A percentile compares a stretch with the other conserved stretches of the same genome.
Evolutionary conservation across 371 early-diverging fungal species (phyloP).

Genomic region (Mortierella sp.): DNA sequence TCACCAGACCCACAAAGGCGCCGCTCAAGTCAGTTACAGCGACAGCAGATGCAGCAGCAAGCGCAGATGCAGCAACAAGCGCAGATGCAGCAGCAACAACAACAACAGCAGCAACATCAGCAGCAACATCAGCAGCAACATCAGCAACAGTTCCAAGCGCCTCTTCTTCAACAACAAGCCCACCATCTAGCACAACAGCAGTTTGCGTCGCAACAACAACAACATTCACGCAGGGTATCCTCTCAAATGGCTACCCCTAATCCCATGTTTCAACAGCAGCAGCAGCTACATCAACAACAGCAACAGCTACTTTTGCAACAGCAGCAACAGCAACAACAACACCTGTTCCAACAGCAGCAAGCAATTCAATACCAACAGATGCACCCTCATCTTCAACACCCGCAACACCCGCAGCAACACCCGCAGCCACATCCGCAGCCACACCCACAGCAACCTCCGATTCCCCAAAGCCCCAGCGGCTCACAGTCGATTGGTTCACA

Average conservation of each 20-base stretch:
- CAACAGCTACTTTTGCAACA: slow-evolving; percentile 34
- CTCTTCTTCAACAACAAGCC: slow-evolving; percentile 7
- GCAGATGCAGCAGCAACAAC: slow-evolving; percentile 4
- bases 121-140: slow-evolving; percentile 11
- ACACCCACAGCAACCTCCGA: slow-evolving; percentile 21
- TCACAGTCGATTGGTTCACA: slow-evolving; percentile 43
- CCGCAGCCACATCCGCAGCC: slow-evolving; percentile 42
- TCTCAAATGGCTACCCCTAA: slow-evolving; percentile 36
- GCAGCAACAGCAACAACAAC: slow-evolving; percentile 41
- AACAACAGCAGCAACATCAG: slow-evolving; percentile 10
- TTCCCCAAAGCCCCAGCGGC: slow-evolving; percentile 42
- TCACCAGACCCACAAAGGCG: slow-evolving; percentile 42
- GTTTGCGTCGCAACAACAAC: slow-evolving; percentile 18
- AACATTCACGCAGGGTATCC: slow-evolving; percentile 34
- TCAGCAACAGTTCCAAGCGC: slow-evolving; percentile 21
- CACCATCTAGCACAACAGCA: slow-evolving; percentile 21
- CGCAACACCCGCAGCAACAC: too few species aligned
- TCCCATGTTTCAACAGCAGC: slow-evolving; percentile 27
- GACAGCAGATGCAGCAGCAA: slow-evolving; percentile 26
- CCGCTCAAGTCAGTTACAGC: slow-evolving; percentile 31
- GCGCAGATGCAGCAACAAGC: slow-evolving; percentile 7
- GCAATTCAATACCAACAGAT: slow-evolving; percentile 37
- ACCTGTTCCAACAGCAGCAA: slow-evolving; percentile 34
- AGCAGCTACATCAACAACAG: slow-evolving; percentile 43
- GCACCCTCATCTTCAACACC: slow-evolving; percentile 39